These are phyloP conservation scores for Lippia alba DNA, from an alignment of 305 asterid species.

Conservation along the genomic window DNA sequence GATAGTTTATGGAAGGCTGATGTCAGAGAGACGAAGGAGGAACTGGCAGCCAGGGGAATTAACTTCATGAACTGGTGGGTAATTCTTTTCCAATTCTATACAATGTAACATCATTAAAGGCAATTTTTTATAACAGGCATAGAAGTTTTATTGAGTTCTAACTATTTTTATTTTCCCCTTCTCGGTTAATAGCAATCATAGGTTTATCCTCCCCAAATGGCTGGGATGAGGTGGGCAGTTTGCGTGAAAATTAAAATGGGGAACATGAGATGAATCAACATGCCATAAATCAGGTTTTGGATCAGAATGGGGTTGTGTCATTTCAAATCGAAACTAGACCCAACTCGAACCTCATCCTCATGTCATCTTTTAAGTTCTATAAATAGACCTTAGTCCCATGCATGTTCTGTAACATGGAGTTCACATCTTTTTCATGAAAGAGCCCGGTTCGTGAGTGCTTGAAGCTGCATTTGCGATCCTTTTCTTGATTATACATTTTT, in stretches of 20 bases:
- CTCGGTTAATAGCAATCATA: background rate
- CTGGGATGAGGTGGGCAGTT: background rate
- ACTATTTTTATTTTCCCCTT: background rate
- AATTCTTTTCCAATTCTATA: constrained; percentile 24
- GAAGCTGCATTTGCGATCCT: constrained; percentile 18
- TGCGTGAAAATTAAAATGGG: background rate
- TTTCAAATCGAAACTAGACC: no score
- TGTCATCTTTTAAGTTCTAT: no score
- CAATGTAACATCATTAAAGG: constrained; percentile 13
- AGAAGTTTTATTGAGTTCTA: constrained; percentile 6
- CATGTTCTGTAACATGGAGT: constrained; percentile 1
- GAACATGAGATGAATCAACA: background rate
- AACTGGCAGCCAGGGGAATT: constrained; percentile 77
- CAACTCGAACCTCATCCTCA: no score
- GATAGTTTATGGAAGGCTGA: constrained; percentile 82
- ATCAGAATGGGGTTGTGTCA: no score
- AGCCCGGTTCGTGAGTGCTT: background rate
- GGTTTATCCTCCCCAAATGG: background rate
- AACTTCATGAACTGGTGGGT: constrained; percentile 75
- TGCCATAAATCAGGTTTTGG: background rate
- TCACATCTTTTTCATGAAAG: background rate
- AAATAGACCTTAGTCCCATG: background rate
- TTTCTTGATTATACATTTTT: constrained; percentile 17
- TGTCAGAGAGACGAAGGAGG: constrained; percentile 84
- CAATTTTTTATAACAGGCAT: constrained; percentile 11